These are phyloP conservation scores for Ustilago lituana DNA, from an alignment of 1,284 basidiomycete genomes.

Conservation along the genomic window DNA sequence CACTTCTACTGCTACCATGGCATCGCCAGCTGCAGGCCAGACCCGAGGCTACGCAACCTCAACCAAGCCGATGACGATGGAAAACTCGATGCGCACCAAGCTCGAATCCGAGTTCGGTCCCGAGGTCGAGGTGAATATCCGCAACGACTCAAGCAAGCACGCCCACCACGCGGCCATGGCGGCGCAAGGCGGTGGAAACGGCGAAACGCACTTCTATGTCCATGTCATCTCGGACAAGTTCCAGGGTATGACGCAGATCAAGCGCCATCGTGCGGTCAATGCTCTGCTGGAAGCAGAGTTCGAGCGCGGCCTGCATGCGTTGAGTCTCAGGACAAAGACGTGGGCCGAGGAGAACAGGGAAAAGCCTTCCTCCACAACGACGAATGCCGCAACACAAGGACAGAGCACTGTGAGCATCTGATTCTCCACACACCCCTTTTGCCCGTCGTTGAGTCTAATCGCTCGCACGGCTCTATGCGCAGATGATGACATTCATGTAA, in stretches of 20 bases:
- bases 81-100: slow-evolving; percentile 53
- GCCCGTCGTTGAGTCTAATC: too few relatives aligned
- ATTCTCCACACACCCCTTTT: not conserved
- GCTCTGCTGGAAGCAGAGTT: slow-evolving; percentile 57
- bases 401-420: slow-evolving; percentile 31
- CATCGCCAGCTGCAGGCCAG: slow-evolving; percentile 9
- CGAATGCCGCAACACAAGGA: not conserved
- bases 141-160: slow-evolving; percentile 63
- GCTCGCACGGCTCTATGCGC: too few relatives aligned
- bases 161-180: slow-evolving; percentile 67
- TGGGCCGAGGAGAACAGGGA: slow-evolving; percentile 51
- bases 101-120: slow-evolving; percentile 47
- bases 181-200: slow-evolving; percentile 63
- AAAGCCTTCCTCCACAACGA: not conserved
- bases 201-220: slow-evolving; percentile 66
- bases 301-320: slow-evolving; percentile 60
- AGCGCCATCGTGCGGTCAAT: slow-evolving; percentile 63
- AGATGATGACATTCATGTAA: too few relatives aligned
- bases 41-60: slow-evolving; percentile 36
- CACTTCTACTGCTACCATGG: not conserved
- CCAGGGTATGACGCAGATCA: slow-evolving; percentile 60
- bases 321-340: slow-evolving; percentile 62
- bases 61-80: slow-evolving; percentile 32
- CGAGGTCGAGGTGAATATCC: slow-evolving; percentile 41
- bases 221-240: slow-evolving; percentile 63